Conservation (phyloP, 768 basidiomycete species). For the Dacryopinax primogenitus region DNA sequence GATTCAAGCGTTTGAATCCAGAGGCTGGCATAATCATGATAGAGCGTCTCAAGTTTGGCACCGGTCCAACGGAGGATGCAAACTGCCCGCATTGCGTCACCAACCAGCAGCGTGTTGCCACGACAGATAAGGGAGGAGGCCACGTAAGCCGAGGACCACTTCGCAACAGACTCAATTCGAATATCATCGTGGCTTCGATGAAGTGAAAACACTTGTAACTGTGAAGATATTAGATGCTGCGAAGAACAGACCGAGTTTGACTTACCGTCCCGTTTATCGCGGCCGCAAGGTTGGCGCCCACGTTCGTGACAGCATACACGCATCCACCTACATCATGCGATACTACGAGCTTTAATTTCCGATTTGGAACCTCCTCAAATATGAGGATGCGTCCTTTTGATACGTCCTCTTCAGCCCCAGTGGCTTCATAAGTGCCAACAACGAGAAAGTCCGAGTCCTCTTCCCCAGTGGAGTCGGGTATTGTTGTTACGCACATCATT, state of each 20-base stretch:
- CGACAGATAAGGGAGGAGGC: conserved; percentile 52
- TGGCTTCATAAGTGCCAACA: conserved; percentile 31
- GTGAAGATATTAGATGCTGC: not conserved
- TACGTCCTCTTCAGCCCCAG: conserved; percentile 25
- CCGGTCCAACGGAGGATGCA: conserved; percentile 46
- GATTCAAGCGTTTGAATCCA: conserved; percentile 60
- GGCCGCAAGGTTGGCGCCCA: conserved; percentile 43
- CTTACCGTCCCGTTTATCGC: conserved; percentile 67
- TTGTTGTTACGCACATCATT: conserved; percentile 41
- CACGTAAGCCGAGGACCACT: conserved; percentile 76
- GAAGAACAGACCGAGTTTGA: conserved; percentile 8
- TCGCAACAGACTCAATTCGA: conserved; percentile 34
- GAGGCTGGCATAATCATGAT: conserved; percentile 61
- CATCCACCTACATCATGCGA: conserved; percentile 45
- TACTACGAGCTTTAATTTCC: conserved; percentile 28
- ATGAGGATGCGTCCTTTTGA: conserved; percentile 48
- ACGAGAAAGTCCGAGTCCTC: conserved; percentile 22
- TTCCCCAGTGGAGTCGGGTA: conserved; percentile 23
- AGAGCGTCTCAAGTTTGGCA: conserved; percentile 39
- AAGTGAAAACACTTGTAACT: not conserved
- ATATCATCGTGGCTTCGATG: conserved; percentile 20
- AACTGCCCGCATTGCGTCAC: conserved; percentile 70
- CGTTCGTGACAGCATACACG: conserved; percentile 48
- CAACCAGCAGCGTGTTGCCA: conserved; percentile 47
- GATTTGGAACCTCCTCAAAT: conserved; percentile 25